Conservation (phyloP, 371 early-diverging fungal genomes). For the Mortierella sp. region DNA sequence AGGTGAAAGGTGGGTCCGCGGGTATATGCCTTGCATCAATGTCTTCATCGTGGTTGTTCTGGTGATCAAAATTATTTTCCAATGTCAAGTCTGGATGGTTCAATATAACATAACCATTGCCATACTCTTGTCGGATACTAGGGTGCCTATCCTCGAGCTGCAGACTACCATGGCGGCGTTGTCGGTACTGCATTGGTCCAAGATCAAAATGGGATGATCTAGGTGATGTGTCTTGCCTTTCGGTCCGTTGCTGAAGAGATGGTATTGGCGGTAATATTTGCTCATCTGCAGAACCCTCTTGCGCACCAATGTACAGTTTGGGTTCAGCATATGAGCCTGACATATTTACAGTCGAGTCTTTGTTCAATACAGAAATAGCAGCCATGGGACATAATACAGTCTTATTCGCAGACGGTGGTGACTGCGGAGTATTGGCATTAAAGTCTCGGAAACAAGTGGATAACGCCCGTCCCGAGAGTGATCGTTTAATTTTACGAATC, state of each 20-base stretch:
- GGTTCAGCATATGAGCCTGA: background rate
- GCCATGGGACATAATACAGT: constrained; percentile 4
- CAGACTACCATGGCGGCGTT: constrained; percentile 44
- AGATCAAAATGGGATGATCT: background rate
- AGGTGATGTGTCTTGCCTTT: background rate
- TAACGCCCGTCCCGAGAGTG: constrained; percentile 39
- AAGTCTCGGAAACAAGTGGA: constrained; percentile 33
- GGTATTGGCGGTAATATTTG: background rate
- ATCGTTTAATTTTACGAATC: constrained; percentile 50
- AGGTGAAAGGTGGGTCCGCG: background rate
- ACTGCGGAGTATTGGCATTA: constrained; percentile 23
- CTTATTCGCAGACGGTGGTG: constrained; percentile 14
- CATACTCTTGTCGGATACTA: constrained; percentile 45
- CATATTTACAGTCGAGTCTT: constrained; percentile 17
- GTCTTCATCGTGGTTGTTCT: background rate
- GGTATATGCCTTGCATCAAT: constrained; percentile 20
- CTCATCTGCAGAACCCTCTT: background rate
- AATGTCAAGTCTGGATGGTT: constrained; percentile 12
- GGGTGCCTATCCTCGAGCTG: constrained; percentile 32
- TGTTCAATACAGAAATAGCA: constrained; percentile 17
- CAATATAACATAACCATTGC: constrained; percentile 35
- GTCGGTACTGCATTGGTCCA: constrained; percentile 11
- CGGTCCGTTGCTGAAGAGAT: constrained; percentile 1
- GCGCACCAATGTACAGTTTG: background rate
- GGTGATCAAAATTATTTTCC: constrained; percentile 12